Evolutionary conservation across 768 basidiomycete genomes (phyloP), one percentile per base, ranked within the genome.

Genomic region (Boletus speciosus): DNA sequence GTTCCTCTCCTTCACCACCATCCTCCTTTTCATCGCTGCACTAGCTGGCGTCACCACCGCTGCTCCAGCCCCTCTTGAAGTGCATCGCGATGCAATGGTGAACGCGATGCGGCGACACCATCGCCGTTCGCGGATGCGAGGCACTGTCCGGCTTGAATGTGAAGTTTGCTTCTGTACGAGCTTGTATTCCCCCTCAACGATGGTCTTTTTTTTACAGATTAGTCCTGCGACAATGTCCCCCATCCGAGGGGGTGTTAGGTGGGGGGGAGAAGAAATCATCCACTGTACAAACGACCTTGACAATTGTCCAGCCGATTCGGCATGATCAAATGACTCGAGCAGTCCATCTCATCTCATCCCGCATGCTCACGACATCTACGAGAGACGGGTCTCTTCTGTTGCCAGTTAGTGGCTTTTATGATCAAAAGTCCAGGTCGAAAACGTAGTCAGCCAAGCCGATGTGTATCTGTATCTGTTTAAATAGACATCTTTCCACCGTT

Each of bases 11-110:
- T 31, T n/a, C n/a, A 46, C 39, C 2, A 34, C 14, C 36, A 32
- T 57, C 27, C 47, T 57, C 25, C 15, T 57, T 37, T 50, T 45
- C 36, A 25, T 57, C 5, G 23, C 38, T 11, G 29, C 29, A 5
- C 41, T 63, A 23, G 45, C 41, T 42, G 39, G 31, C 7, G 4
- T 32, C 7, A 44, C 32, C 1, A 23, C 19, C 9, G 52, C 58
- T 1, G 57, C 61, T 35, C 53, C 61, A 3, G 27, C 41, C 8
- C 47, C 34, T 25, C 8, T 19, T 19, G 48, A 23, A 25, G 27
- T 25, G 19, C 45, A 43, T 14, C 51, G 35, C 32, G 38, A 31
- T 40, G 15, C 32, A 9, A 23, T 49, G 36, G 39, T 47, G 9
- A 2, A 19, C n/a, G 9, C 6, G 23, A 47, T 47, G 37, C 47